Conservation (phyloP, 2,329 filamentous ascomycete species). For the Metarhizium rileyi region DNA sequence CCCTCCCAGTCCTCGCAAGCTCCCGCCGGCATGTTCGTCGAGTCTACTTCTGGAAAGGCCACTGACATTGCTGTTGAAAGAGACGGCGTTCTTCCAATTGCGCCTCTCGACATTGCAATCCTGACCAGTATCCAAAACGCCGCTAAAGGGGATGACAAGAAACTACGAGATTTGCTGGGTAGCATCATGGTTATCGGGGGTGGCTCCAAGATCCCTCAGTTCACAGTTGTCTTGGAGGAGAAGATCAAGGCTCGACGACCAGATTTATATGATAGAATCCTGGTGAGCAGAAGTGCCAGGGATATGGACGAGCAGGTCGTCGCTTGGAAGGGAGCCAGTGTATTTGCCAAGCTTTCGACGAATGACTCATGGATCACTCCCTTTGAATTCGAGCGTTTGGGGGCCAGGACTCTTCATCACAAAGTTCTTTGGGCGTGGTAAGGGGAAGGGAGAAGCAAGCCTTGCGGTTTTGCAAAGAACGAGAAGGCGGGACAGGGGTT, state of each 20-base stretch:
- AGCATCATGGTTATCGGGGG: constrained; percentile 88
- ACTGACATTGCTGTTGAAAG: constrained; percentile 55
- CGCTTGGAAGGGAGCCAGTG: constrained; percentile 93
- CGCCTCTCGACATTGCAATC: constrained; percentile 81
- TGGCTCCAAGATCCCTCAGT: constrained; percentile 68
- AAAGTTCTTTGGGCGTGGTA: constrained; percentile 61
- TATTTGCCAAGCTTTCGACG: constrained; percentile 83
- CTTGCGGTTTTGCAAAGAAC: not conserved
- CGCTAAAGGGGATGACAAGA: constrained; percentile 81
- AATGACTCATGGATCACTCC: constrained; percentile 94
- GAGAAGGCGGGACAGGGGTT: no score
- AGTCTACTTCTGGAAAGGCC: constrained; percentile 39
- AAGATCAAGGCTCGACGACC: constrained; percentile 58
- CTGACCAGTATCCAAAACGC: constrained; percentile 82
- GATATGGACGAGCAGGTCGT: constrained; percentile 98
- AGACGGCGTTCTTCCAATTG: constrained; percentile 72
- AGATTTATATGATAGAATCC: constrained; percentile 49
- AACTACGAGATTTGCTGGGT: constrained; percentile 79
- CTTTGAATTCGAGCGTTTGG: constrained; percentile 80
- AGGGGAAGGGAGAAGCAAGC: not conserved
- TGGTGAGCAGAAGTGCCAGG: constrained; percentile 63
- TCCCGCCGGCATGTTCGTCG: constrained; percentile 38
- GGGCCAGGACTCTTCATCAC: constrained; percentile 71
- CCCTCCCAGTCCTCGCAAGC: constrained; percentile 23
- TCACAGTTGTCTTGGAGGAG: constrained; percentile 77